Base-by-base conservation (phyloP, 305 asterid species). In the Fraxinus ornus region DNA sequence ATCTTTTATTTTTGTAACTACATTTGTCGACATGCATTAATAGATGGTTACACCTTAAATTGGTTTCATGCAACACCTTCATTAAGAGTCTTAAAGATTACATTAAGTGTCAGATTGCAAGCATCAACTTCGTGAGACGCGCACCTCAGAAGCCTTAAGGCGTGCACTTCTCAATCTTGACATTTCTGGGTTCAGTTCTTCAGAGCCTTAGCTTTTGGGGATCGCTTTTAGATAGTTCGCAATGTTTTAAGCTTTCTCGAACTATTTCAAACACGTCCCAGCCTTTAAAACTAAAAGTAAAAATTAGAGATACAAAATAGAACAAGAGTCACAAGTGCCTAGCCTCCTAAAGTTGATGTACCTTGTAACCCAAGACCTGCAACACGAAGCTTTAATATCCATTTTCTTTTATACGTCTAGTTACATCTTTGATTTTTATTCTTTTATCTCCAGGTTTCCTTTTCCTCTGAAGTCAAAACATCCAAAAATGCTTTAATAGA, bases 261-360 rank as follows among this genome's bases (percentile, higher is more conserved):
- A 66, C 35, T 66, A 66, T 66, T 66, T 64, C 13, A 24, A 24
- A 22, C 73, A 64, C 32, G 2, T 1, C 33, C 35, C 30, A 26
- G n/a, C 73, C 73, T 64, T 22, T 22, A 64, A 64, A 64, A 7
- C 5, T 64, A 24, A 64, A 64, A 24, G 30, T 66, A 24, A 66
- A 66, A 94, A 88, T 90, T 0, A 0, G 73, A 66, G 73, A 66
- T 26, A 26, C 7, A 24, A 22, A 60, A 24, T 62, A 7, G 71
- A 62, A 62, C 71, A 19, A 66, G 75, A 70, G 8, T 21, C 41
- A 28, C 9, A 0, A 12, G 75, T 26, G 39, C 39, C 75, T 68
- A 30, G 39, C 39, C 19, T 68, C 75, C 75, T 68, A 68, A 26
- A 68, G 75, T 93, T 93, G 71, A 93, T 83, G 98, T 70, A 39